Conservation (phyloP, 495 filamentous ascomycete species). For the Penicillium odoratum region DNA sequence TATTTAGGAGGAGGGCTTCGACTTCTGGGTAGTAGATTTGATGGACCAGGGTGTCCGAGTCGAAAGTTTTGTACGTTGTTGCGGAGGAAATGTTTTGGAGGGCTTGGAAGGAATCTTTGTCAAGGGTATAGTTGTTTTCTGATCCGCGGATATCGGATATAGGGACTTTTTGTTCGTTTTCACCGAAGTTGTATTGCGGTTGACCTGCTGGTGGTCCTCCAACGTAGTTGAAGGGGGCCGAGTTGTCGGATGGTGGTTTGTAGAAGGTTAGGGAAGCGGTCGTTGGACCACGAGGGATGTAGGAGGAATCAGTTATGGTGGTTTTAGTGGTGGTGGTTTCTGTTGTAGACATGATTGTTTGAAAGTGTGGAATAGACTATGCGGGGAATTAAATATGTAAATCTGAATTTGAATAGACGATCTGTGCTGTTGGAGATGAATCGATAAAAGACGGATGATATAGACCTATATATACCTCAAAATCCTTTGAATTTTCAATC, state of each 20-base stretch:
- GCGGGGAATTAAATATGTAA: no score
- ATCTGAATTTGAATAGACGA: no score
- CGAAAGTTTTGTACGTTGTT: constrained; percentile 57
- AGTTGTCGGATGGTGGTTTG: constrained; percentile 59
- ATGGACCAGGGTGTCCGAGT: constrained; percentile 61
- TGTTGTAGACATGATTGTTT: not conserved
- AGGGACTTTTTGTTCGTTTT: constrained; percentile 41
- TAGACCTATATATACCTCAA: no score
- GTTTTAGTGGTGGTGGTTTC: not conserved
- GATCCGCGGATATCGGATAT: constrained; percentile 68
- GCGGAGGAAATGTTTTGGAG: constrained; percentile 49
- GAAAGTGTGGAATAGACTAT: no score
- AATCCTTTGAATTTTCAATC: no score
- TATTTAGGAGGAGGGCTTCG: constrained; percentile 59
- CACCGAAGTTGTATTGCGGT: constrained; percentile 61
- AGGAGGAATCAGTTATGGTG: constrained; percentile 11
- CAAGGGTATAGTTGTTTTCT: constrained; percentile 63
- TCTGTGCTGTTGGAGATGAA: no score
- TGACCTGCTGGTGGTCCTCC: constrained; percentile 59
- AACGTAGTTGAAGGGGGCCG: constrained; percentile 69
- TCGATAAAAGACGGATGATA: no score
- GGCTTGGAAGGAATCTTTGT: constrained; percentile 71
- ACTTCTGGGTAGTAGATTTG: constrained; percentile 82
- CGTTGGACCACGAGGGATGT: constrained; percentile 67
- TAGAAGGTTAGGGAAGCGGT: constrained; percentile 69